Percentiles rank a stretch among this genome's conserved stretches.
Conservation (phyloP, 2,329 filamentous ascomycete species). For the Alternaria longipes region DNA sequence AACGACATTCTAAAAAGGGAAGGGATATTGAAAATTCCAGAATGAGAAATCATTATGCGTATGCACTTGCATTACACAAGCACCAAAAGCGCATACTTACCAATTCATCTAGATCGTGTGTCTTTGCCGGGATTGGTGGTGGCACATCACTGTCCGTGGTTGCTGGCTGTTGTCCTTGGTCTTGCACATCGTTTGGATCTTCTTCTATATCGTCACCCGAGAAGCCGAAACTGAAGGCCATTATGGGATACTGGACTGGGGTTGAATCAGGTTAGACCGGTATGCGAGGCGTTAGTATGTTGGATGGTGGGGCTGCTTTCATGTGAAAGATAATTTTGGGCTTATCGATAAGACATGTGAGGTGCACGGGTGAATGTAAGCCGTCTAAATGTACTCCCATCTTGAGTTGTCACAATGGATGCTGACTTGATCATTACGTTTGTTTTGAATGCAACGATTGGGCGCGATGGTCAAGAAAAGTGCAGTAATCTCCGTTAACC, state of each 20-base stretch:
- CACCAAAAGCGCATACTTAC: slow-evolving; percentile 47
- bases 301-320: slow-evolving; percentile 4
- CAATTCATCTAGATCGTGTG: slow-evolving; percentile 59
- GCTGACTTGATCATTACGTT: background rate
- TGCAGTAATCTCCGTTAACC: no score
- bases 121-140: slow-evolving; percentile 49
- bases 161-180: slow-evolving; percentile 11
- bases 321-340: slow-evolving; percentile 27
- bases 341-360: slow-evolving; percentile 36
- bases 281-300: background rate
- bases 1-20: background rate
- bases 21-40: background rate
- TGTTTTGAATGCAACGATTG: background rate
- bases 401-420: background rate
- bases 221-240: slow-evolving; percentile 66
- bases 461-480: background rate
- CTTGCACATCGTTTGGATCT: slow-evolving; percentile 51
- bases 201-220: slow-evolving; percentile 66
- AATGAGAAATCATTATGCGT: background rate
- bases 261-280: background rate
- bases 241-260: slow-evolving; percentile 19
- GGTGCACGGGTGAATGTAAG: slow-evolving; percentile 26
- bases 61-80: background rate
- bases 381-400: background rate
- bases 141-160: slow-evolving; percentile 27